phyloP scores from a whole-genome alignment of 768 basidiomycete genomes.

The Sarcodon sp. region DNA sequence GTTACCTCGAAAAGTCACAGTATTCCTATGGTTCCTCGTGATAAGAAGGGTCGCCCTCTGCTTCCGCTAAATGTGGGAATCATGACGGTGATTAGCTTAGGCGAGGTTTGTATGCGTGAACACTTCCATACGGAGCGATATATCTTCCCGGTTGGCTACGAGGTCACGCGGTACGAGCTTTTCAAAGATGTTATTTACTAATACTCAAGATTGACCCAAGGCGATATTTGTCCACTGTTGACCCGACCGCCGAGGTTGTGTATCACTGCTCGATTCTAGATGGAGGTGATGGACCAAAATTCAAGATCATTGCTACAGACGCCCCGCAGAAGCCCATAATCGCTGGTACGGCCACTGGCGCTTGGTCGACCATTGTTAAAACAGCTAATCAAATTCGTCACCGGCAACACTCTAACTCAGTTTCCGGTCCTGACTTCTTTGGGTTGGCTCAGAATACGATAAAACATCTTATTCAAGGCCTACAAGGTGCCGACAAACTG shows the following conservation, averaged over 20 bases:
- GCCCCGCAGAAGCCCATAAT: conserved; percentile 58
- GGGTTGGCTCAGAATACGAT: conserved; percentile 81
- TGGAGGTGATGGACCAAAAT: conserved; percentile 77
- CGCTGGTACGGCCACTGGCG: conserved; percentile 81
- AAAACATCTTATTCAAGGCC: conserved; percentile 82
- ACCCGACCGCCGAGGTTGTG: conserved; percentile 52
- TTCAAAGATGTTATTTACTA: background rate
- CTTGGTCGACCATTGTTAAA: conserved; percentile 76
- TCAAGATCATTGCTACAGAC: conserved; percentile 71
- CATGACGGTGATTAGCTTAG: conserved; percentile 69
- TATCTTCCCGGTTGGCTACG: conserved; percentile 82
- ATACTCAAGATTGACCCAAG: conserved; percentile 21
- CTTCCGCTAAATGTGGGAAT: conserved; percentile 77
- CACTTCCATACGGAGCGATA: conserved; percentile 84
- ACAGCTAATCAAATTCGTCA: conserved; percentile 73
- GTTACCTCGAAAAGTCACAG: conserved; percentile 66
- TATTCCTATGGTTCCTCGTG: conserved; percentile 71
- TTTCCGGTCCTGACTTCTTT: conserved; percentile 84
- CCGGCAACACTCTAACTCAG: conserved; percentile 74
- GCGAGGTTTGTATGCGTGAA: conserved; percentile 68
- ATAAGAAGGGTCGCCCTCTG: conserved; percentile 56
- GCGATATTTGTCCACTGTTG: conserved; percentile 66
- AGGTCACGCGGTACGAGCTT: conserved; percentile 52
- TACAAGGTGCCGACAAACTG: conserved; percentile 57
- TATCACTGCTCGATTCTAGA: conserved; percentile 80